A percentile compares a stretch with the other conserved stretches of the same genome.
phyloP scores from a whole-genome alignment of 345 rosid genomes.

The Citrus reticulata region DNA sequence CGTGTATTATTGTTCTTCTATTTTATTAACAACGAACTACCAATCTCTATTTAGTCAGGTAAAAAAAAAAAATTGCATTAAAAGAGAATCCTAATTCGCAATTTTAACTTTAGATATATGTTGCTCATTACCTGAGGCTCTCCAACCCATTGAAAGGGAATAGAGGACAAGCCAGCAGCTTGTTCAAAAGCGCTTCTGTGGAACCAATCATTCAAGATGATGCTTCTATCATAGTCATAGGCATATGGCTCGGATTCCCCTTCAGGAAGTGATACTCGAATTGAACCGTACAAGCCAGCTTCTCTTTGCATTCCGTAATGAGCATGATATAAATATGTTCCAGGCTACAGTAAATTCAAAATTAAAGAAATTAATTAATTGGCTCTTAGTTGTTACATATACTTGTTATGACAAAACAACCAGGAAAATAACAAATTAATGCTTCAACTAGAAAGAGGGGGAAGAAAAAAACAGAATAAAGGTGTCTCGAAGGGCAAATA shows the following conservation, averaged over 20 bases:
- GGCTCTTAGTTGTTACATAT: neutral
- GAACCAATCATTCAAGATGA: constrained; percentile 74
- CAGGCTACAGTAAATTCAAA: constrained; percentile 43
- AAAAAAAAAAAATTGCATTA: too few species aligned
- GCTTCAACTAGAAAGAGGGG: neutral
- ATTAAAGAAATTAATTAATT: too few species aligned
- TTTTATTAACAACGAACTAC: too few species aligned
- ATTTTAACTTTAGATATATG: too few species aligned
- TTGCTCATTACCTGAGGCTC: constrained; percentile 60
- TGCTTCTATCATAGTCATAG: constrained; percentile 56
- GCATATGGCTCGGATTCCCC: constrained; percentile 56
- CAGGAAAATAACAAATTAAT: neutral
- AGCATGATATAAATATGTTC: constrained; percentile 71
- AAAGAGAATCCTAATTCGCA: too few species aligned
- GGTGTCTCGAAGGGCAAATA: neutral
- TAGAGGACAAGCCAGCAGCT: constrained; percentile 52
- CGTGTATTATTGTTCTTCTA: neutral
- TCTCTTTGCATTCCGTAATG: constrained; percentile 84
- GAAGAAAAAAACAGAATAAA: neutral
- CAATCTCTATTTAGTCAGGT: too few species aligned
- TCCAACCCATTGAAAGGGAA: constrained; percentile 62
- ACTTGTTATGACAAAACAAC: neutral
- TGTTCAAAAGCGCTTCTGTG: constrained; percentile 61
- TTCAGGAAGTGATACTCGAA: constrained; percentile 41
- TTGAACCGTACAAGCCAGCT: constrained; percentile 65